Evolutionary conservation across 345 rosid genomes (phyloP).

Genomic region (Angophora floribunda): DNA sequence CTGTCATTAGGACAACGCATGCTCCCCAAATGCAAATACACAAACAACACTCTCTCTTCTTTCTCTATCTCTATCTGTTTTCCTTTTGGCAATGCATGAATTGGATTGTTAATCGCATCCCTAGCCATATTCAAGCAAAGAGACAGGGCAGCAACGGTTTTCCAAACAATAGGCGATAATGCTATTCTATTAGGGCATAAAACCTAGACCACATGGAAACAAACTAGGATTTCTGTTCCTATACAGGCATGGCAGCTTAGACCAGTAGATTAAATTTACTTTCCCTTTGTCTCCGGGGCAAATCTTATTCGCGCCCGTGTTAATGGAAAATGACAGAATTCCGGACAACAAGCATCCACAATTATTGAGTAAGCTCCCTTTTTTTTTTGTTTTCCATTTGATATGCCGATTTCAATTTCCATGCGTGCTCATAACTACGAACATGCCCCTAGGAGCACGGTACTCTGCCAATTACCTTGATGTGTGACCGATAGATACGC

Average conservation of each 20-base stretch:
- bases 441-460: neutral
- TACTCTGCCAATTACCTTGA: neutral
- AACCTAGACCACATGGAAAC: neutral
- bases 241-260: neutral
- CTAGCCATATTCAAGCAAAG: neutral
- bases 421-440: neutral
- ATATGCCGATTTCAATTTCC: neutral
- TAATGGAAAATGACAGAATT: neutral
- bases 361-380: neutral
- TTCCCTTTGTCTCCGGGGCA: neutral
- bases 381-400: neutral
- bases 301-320: neutral
- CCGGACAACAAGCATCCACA: neutral
- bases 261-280: neutral
- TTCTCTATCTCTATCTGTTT: neutral
- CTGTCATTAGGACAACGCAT: neutral
- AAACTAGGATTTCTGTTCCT: neutral
- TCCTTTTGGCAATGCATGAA: neutral
- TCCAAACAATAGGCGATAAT: neutral
- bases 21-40: neutral
- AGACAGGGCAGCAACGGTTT: neutral
- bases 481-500: neutral
- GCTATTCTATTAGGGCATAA: neutral
- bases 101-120: neutral
- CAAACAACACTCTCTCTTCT: neutral